Conservation (phyloP, 441 rosid genomes). For the Macaranga tanarius region DNA sequence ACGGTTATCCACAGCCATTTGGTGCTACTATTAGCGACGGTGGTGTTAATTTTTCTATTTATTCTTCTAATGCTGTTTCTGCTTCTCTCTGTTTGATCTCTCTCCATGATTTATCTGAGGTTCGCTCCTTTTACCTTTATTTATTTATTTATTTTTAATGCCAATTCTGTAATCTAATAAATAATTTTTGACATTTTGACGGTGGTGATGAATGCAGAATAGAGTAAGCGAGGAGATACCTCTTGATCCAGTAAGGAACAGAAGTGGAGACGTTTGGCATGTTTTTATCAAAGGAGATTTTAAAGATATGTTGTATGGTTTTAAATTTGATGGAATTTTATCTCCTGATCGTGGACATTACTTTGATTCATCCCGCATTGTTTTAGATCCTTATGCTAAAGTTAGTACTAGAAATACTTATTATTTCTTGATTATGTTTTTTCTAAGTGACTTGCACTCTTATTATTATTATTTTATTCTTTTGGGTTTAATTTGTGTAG, state of each 20-base stretch:
- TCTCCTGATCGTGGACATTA: constrained; percentile 71
- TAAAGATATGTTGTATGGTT: constrained; percentile 71
- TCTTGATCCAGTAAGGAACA: constrained; percentile 65
- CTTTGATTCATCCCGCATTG: constrained; percentile 50
- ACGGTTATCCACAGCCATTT: constrained; percentile 70
- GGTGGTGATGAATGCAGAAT: constrained; percentile 41
- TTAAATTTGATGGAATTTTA: constrained; percentile 69
- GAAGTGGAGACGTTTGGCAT: constrained; percentile 89
- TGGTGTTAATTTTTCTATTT: constrained; percentile 85
- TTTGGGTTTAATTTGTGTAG: constrained; percentile 40
- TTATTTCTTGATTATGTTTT: not conserved
- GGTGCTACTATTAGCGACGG: constrained; percentile 69
- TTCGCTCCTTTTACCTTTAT: constrained; percentile 7
- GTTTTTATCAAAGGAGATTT: constrained; percentile 73
- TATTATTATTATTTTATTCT: not conserved
- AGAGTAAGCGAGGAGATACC: constrained; percentile 64
- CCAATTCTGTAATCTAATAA: too few species aligned
- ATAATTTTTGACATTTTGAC: not conserved
- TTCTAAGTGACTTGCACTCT: too few species aligned
- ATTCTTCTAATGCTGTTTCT: constrained; percentile 65
- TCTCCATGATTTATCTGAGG: constrained; percentile 68
- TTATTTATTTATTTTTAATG: not conserved
- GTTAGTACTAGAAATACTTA: constrained; percentile 31
- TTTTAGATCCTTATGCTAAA: constrained; percentile 94
- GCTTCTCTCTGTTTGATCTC: constrained; percentile 72